Base-by-base conservation (phyloP, 805 yeast species). In the Candida succiphila region DNA sequence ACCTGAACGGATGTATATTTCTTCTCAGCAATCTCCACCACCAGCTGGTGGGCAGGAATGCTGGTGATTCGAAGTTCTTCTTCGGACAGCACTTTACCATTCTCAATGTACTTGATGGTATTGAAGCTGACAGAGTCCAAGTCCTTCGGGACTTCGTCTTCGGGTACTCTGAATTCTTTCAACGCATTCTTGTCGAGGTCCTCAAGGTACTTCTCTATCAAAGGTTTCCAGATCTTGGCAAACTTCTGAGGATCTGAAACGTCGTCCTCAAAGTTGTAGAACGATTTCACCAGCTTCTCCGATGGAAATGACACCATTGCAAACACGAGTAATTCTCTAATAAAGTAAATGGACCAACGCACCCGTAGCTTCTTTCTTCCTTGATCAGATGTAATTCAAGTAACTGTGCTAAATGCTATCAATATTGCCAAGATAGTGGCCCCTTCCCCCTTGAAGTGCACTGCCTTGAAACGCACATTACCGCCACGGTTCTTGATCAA, bases 1-100 rank as follows among this genome's bases (percentile, higher is more conserved):
- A 76, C 75, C 25, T 67, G 64, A 4, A 63, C 67, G 1, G 84
- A 64, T 18, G 69, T 44, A 36, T 69, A 48, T 27, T 67, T 61
- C 7, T 73, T 72, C 3, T 54, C 36, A 16, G 72, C 66, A 35
- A 78, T 67, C 39, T 61, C 55, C 7, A 40, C 48, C 16, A 61
- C 63, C 32, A 72, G 56, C 9, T 56, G 58, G 3, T 55, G 45
- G 4, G 74, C 76, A 0, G 69, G 38, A 16, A 55, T 40, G 20
- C 60, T 65, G 15, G 73, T 69, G 46, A 71, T 69, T 15, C 44
- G 51, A 24, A 58, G 53, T 43, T 71, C 76, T 29, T 49, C 47
- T 0, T 32, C 46, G 9, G 57, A 37, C 17, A 60, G 42, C 5
- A 50, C 43, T 29, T 52, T 54, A n/a, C 60, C 41, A 15, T 56